A percentile compares a stretch with the other conserved stretches of the same genome.
Conservation (phyloP, 495 filamentous ascomycete species). For the Rhizodiscina lignyota region DNA sequence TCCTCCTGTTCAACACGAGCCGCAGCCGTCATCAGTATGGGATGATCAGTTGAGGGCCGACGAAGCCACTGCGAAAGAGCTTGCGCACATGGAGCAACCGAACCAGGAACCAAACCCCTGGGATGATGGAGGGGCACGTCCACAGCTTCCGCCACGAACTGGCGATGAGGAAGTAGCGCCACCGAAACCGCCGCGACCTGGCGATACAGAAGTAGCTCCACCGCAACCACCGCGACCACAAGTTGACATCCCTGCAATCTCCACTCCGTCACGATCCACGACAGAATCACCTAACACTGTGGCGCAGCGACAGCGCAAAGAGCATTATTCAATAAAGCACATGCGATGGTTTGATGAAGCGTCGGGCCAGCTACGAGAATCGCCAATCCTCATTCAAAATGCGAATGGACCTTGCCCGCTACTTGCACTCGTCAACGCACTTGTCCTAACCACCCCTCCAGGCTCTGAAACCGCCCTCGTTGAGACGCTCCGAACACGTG, state of each 20-base stretch:
- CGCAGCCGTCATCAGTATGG: neutral
- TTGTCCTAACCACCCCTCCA: conserved; percentile 61
- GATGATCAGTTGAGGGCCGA: neutral
- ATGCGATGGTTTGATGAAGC: conserved; percentile 41
- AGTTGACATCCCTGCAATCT: neutral
- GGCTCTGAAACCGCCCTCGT: conserved; percentile 50
- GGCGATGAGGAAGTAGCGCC: conserved; percentile 11
- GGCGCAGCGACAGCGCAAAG: conserved; percentile 31
- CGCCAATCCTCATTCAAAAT: conserved; percentile 81
- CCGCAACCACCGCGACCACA: conserved; percentile 13
- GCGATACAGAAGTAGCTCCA: neutral
- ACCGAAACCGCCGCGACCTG: conserved; percentile 2
- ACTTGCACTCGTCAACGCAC: conserved; percentile 82
- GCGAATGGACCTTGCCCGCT: conserved; percentile 88
- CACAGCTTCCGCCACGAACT: conserved; percentile 7
- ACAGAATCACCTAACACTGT: conserved; percentile 14
- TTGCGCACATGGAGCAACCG: neutral
- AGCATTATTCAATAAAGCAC: conserved; percentile 57
- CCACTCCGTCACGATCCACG: neutral
- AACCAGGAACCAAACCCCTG: conserved; percentile 1
- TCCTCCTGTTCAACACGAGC: neutral
- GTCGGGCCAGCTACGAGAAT: conserved; percentile 28
- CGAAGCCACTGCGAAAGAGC: neutral
- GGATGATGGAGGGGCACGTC: conserved; percentile 7
- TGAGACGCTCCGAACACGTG: conserved; percentile 56